These are phyloP conservation scores for Penicillium sp. DNA, from an alignment of 2,329 filamentous ascomycete genomes.

Conservation along the genomic window DNA sequence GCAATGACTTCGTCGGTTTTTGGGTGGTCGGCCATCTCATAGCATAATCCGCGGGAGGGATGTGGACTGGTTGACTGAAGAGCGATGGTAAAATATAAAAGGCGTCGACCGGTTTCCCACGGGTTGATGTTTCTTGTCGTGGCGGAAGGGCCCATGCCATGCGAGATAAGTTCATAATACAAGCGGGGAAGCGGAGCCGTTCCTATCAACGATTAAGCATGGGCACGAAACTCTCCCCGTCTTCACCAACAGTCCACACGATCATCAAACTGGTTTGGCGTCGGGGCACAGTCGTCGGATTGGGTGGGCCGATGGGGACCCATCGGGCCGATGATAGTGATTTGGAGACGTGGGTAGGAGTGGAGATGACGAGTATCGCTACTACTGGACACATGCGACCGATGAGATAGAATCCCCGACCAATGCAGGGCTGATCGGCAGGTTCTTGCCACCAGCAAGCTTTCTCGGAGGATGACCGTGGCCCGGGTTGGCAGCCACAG, in stretches of 20 bases:
- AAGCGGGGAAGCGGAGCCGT: not conserved
- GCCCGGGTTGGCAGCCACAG: too few relatives aligned
- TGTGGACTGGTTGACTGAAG: not conserved
- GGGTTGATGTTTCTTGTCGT: not conserved
- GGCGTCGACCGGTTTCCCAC: not conserved
- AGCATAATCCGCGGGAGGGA: not conserved
- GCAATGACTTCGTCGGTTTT: slow-evolving; percentile 3
- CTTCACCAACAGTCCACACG: not conserved
- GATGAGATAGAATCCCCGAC: too few relatives aligned
- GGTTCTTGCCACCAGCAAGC: too few relatives aligned
- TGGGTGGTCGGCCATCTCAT: slow-evolving; percentile 2
- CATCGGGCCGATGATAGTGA: slow-evolving; percentile 20
- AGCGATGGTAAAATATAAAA: not conserved
- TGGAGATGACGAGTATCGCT: too few relatives aligned
- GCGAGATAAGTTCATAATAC: slow-evolving; percentile 3
- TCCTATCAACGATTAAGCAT: not conserved
- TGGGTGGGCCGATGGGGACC: slow-evolving; percentile 5
- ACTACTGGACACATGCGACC: too few relatives aligned
- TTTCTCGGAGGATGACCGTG: too few relatives aligned
- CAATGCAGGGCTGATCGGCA: too few relatives aligned
- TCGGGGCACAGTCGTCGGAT: not conserved
- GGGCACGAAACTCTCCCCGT: not conserved
- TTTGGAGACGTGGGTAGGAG: too few relatives aligned
- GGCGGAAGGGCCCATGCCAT: not conserved
- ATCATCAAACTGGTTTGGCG: not conserved